Evolutionary conservation across 2,329 filamentous ascomycete genomes (phyloP).

Genomic region (Cyanodermella asteris): DNA sequence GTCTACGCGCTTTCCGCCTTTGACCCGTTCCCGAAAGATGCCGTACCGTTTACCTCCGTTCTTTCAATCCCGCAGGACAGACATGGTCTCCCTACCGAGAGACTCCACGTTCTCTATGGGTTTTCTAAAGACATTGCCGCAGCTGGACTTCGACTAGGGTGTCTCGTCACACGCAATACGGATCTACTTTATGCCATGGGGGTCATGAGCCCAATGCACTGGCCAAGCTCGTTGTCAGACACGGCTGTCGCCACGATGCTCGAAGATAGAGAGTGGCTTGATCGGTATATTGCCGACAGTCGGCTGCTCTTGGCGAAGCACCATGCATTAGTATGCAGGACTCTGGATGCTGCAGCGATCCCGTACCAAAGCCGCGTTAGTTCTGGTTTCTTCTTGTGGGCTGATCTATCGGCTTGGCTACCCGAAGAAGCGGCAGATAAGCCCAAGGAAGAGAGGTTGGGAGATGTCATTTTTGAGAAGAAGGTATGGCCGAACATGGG

Average conservation of each 20-base stretch:
- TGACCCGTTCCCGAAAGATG: conserved; percentile 16
- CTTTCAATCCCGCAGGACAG: conserved; percentile 20
- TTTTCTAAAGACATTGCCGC: conserved; percentile 28
- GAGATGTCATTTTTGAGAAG: conserved; percentile 20
- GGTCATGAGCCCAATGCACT: conserved; percentile 11
- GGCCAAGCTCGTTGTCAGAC: conserved; percentile 11
- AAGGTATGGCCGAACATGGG: conserved; percentile 30
- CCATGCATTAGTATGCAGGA: conserved; percentile 8
- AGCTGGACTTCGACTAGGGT: conserved; percentile 26
- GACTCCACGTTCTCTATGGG: conserved; percentile 29
- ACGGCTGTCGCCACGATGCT: conserved; percentile 15
- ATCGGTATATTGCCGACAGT: conserved; percentile 8
- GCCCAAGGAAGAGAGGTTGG: conserved; percentile 21
- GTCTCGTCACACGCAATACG: conserved; percentile 17
- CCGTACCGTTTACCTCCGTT: conserved; percentile 22
- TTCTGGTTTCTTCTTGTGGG: conserved; percentile 25
- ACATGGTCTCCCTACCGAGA: conserved; percentile 24
- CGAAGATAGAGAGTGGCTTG: conserved; percentile 10
- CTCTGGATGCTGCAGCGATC: conserved; percentile 17
- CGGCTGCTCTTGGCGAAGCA: conserved; percentile 8
- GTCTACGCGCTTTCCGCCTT: conserved; percentile 33
- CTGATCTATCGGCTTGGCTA: conserved; percentile 22
- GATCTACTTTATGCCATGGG: conserved; percentile 10
- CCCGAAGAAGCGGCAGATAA: conserved; percentile 6
- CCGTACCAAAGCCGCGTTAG: conserved; percentile 17